Evolutionary conservation across 1,284 basidiomycete species (phyloP).

Genomic region (Caloboletus inedulis): DNA sequence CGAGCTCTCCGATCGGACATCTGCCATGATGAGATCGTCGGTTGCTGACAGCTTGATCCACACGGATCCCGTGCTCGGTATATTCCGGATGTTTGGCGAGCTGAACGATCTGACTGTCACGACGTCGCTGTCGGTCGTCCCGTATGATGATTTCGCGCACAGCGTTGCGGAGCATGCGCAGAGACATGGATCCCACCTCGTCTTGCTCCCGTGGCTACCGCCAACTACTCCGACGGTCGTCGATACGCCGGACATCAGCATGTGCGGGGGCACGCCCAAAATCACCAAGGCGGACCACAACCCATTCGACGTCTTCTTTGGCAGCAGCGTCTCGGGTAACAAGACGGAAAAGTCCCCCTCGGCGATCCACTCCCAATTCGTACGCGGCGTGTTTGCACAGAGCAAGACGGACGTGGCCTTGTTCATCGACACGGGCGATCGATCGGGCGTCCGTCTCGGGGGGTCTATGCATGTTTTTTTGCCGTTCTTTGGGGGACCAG

Average conservation of each 20-base stretch:
- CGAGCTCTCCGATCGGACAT: conserved; percentile 89
- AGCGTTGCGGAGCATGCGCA: conserved; percentile 70
- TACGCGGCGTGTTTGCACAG: conserved; percentile 79
- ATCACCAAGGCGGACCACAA: too few relatives aligned
- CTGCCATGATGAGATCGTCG: conserved; percentile 89
- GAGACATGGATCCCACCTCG: conserved; percentile 63
- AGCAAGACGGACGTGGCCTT: conserved; percentile 74
- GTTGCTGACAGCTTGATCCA: conserved; percentile 65
- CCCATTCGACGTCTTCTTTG: conserved; percentile 67
- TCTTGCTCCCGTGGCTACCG: conserved; percentile 91
- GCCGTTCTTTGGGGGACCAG: conserved; percentile 93
- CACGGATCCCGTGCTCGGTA: conserved; percentile 78
- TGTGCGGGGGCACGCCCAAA: too few relatives aligned
- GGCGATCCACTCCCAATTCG: conserved; percentile 70
- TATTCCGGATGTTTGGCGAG: conserved; percentile 82
- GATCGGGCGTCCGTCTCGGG: too few relatives aligned
- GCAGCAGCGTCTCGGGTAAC: too few relatives aligned
- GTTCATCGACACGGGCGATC: too few relatives aligned
- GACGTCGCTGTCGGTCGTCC: conserved; percentile 64
- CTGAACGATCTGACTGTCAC: conserved; percentile 70
- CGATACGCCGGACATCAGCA: too few relatives aligned
- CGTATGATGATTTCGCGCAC: conserved; percentile 65
- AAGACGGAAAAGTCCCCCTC: conserved; percentile 39
- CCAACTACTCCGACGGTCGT: too few relatives aligned
- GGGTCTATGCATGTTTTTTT: too few relatives aligned